Base-by-base conservation (phyloP, 2,329 filamentous ascomycete species). In the Thielaviopsis musarum region DNA sequence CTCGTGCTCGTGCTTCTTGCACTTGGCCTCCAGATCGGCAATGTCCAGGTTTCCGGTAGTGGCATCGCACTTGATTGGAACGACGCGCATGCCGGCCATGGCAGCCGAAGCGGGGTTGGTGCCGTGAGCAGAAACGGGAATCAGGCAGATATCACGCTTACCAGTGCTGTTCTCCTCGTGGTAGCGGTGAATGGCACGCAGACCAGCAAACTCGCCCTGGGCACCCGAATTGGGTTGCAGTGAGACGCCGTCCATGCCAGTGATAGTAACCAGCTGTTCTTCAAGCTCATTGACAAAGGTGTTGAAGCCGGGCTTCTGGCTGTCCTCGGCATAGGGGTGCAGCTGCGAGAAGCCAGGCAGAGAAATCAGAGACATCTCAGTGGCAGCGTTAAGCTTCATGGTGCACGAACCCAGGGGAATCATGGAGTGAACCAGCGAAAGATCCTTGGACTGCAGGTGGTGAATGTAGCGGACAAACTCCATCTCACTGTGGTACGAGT, bases 331-430 rank as follows among this genome's bases (percentile, higher is more conserved):
- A 67, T 90, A 89, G 0, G 91, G 91, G 72, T 97, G 91, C 38
- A 95, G 77, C 62, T 85, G 82, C 51, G 87, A 80, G 67, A 91
- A 88, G 56, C 84, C 81, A 0, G 84, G 82, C 72, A 83, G 85
- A 0, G 87, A 87, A 59, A 96, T 79, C 7, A 91, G 86, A 17
- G 87, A 80, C 91, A 97, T 96, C 74, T 96, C 89, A 0, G 88
- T 88, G 2, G 91, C 93, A 51, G 87, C 88, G 70, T 96, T 96
- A 58, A 96, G 82, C 77, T 97, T 97, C 91, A 97, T 97, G 15
- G 91, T 97, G 76, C 91, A 97, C 1, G 91, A 96, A 21, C 91
- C 91, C 1, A 97, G 80, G 2, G 91, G 90, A 62, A 97, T 97
- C 91, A 97, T 97, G 17, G 91, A 96, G 73, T 97, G 91, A 1